Percentiles rank a stretch among this genome's conserved stretches.
Conservation (phyloP, 495 filamentous ascomycete genomes). For the Xylaria bambusicola region DNA sequence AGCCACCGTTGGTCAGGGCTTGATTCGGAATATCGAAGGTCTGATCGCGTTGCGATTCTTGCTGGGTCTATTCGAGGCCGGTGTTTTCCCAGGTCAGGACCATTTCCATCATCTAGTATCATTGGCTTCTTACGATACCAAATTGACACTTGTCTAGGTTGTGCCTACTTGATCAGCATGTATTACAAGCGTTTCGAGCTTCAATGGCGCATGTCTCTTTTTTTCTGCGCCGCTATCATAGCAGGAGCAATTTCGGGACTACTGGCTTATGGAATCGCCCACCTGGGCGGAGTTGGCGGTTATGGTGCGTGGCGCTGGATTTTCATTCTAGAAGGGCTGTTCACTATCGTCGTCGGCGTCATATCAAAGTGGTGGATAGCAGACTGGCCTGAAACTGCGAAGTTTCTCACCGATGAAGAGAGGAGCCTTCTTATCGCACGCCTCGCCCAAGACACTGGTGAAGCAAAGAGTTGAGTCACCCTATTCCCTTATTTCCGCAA, state of each 20-base stretch:
- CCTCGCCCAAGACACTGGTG: slow-evolving; percentile 5
- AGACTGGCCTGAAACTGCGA: slow-evolving; percentile 13
- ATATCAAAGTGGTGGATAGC: not conserved
- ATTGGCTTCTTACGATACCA: not conserved
- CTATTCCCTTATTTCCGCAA: not conserved
- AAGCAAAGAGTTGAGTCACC: slow-evolving; percentile 8
- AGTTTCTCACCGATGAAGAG: slow-evolving; percentile 8
- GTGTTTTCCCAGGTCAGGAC: slow-evolving; percentile 63
- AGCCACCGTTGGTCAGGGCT: slow-evolving; percentile 58
- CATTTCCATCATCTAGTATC: not conserved
- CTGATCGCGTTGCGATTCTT: slow-evolving; percentile 61
- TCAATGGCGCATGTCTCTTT: slow-evolving; percentile 58
- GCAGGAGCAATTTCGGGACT: slow-evolving; percentile 70
- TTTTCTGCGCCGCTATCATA: slow-evolving; percentile 60
- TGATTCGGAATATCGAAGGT: slow-evolving; percentile 53
- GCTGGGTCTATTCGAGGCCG: slow-evolving; percentile 66
- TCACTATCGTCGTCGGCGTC: slow-evolving; percentile 36
- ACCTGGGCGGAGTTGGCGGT: slow-evolving; percentile 63
- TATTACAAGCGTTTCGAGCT: slow-evolving; percentile 52
- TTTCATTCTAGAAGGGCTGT: slow-evolving; percentile 64
- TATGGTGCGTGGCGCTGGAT: slow-evolving; percentile 48
- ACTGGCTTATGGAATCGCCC: slow-evolving; percentile 61
- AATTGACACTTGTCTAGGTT: slow-evolving; percentile 28
- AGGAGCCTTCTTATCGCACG: slow-evolving; percentile 1
- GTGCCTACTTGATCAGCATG: slow-evolving; percentile 49